phyloP scores from a whole-genome alignment of 1,284 basidiomycete species.

The Malassezia arunalokei region DNA sequence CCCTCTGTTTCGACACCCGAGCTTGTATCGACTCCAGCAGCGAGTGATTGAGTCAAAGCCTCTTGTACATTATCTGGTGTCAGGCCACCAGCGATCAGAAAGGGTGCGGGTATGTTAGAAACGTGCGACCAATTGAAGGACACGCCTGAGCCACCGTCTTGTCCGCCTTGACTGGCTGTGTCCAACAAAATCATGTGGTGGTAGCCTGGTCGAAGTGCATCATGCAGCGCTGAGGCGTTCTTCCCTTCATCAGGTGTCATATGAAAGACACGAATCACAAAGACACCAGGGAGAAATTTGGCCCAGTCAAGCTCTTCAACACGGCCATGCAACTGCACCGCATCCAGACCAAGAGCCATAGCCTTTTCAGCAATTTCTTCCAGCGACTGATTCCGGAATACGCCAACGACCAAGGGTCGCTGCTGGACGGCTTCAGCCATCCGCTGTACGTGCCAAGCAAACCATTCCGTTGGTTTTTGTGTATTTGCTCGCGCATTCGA shows the following conservation, averaged over 20 bases:
- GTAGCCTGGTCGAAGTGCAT: slow-evolving; percentile 28
- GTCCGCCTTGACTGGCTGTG: slow-evolving; percentile 19
- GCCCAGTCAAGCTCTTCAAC: slow-evolving; percentile 37
- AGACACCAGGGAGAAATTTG: slow-evolving; percentile 34
- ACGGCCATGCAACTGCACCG: slow-evolving; percentile 42
- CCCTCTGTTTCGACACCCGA: slow-evolving; percentile 40
- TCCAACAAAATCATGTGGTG: slow-evolving; percentile 41
- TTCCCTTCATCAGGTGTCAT: slow-evolving; percentile 12
- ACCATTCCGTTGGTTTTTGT: slow-evolving; percentile 22
- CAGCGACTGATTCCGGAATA: slow-evolving; percentile 42
- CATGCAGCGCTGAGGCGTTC: slow-evolving; percentile 17
- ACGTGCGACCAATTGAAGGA: slow-evolving; percentile 36
- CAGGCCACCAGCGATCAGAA: slow-evolving; percentile 41
- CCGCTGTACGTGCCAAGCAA: slow-evolving; percentile 23
- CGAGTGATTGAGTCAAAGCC: slow-evolving; percentile 21
- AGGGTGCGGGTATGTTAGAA: slow-evolving; percentile 17
- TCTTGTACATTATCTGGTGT: slow-evolving; percentile 28
- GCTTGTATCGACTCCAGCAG: slow-evolving; percentile 35
- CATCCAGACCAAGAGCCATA: slow-evolving; percentile 29
- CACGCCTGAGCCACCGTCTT: slow-evolving; percentile 27
- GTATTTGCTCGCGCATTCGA: not conserved
- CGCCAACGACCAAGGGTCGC: slow-evolving; percentile 38
- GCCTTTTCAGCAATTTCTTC: slow-evolving; percentile 29
- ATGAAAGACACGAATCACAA: slow-evolving; percentile 39
- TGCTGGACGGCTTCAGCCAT: slow-evolving; percentile 21